Evolutionary conservation across 345 rosid species (phyloP), one percentile per base, ranked within the genome.

Genomic region (Pistacia integerrima): DNA sequence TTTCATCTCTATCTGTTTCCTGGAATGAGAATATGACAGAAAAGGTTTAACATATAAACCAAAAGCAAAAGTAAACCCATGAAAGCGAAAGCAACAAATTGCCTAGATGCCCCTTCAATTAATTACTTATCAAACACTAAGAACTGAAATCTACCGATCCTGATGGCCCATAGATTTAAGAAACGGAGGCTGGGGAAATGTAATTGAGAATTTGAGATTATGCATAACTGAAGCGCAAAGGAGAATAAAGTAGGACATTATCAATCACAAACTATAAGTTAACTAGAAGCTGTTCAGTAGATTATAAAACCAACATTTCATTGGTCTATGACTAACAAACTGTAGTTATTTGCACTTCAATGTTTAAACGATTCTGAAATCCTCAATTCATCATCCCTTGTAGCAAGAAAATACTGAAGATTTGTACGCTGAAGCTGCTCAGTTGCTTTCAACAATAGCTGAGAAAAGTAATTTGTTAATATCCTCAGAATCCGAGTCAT

Each of bases 391-490:
- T 58, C 46, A 69, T 30, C 14, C 62, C 18, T 33, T 17, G 28
- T 9, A 30, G 18, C 18, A 6, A 8, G 44, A 41, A 9, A 67
- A 67, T 22, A 49, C n/a, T 22, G 28, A 3, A 25, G 25, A 2
- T 46, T 61, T 3, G n/a, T 6, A 5, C 10, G 17, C n/a, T 16
- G 46, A 57, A 18, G 56, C 59, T 52, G 33, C 38, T 86, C 78
- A 89, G 72, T 78, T 87, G 78, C 78, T 72, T 84, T 88, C 83
- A 38, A 90, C 87, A 51, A 92, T 89, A 49, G 97, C 89, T 8
- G 97, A 88, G 88, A 94, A 92, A 55, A 94, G 92, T 54, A 92
- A 76, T 64, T 87, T 87, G 86, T 94, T 92, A 48, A 94, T 75
- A 79, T 92, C 93, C 77, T 87, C 87, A 8, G 89, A 79, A 67